A percentile compares a stretch with the other conserved stretches of the same genome.
phyloP scores from a whole-genome alignment of 208 protist species.

The Wallacemonas sp. region DNA sequence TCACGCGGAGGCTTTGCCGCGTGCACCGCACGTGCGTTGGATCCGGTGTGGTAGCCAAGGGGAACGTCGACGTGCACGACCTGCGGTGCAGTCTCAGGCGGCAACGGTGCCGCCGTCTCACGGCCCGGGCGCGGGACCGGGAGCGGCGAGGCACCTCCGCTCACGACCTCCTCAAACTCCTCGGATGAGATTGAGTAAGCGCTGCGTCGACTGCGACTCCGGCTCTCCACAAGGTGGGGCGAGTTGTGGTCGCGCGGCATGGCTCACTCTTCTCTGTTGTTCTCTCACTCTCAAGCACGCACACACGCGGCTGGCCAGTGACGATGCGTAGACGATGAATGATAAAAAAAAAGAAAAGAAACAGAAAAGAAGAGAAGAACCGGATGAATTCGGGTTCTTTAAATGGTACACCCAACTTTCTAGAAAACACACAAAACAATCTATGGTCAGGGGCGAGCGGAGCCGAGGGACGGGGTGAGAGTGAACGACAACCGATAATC shows the following conservation, averaged over 20 bases:
- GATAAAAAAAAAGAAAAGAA: conserved; percentile 3
- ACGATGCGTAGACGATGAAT: too few relatives aligned
- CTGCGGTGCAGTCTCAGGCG: not conserved
- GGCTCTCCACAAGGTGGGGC: not conserved
- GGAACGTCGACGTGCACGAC: not conserved
- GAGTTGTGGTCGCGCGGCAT: not conserved
- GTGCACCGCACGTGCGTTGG: too few relatives aligned
- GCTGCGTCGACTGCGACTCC: not conserved
- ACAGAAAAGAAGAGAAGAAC: not conserved
- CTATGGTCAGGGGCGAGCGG: not conserved
- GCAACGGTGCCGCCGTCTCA: not conserved
- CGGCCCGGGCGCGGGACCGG: not conserved
- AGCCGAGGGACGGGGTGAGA: not conserved
- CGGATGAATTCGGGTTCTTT: too few relatives aligned
- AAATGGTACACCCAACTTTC: too few relatives aligned
- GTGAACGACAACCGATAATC: not conserved
- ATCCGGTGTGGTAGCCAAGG: not conserved
- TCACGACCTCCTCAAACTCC: conserved; percentile 3
- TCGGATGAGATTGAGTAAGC: conserved; percentile 6
- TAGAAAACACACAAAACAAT: not conserved
- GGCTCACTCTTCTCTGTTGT: too few relatives aligned
- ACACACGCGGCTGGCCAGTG: too few relatives aligned
- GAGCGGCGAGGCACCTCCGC: not conserved
- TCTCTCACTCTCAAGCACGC: too few relatives aligned
- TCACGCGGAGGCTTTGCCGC: not conserved